Base-by-base conservation (phyloP, 1,139 yeast species). In the Yamadazyma sp. region DNA sequence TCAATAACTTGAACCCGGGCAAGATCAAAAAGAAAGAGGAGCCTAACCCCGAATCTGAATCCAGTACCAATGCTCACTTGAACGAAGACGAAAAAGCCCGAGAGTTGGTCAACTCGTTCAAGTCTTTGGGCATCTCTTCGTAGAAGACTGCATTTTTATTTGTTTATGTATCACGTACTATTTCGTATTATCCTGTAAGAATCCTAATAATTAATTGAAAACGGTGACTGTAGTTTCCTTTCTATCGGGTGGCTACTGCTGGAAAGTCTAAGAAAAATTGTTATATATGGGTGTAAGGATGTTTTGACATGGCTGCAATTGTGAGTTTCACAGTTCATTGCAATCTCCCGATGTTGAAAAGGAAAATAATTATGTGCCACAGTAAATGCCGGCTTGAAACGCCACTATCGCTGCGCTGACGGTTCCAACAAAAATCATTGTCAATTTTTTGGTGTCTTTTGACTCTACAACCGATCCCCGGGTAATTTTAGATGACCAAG, bases 51-150 rank as follows among this genome's bases (percentile, higher is more conserved):
- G 12, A 11, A 26, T 17, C 24, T 3, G 29, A 20, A 14, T 8
- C 31, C 9, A 24, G 12, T 16, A 11, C 17, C 3, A 23, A 24
- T 14, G 43, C 36, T 17, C 29, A 44, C 7, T 23, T 53, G 23
- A 50, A 51, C 37, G 66, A 62, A 28, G 66, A 61, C 28, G 58
- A 59, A 35, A 58, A 53, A 40, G 67, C 67, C 3, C 48, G 66
- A 20, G 64, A 62, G 10, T 51, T 63, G 48, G 64, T 62, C 1
- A 53, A 59, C 30, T 58, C 66, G 4, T 56, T 63, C 37, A 51
- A 50, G 28, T 40, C 47, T 15, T 41, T 49, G 32, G 53, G 50
- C 4, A 48, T 46, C 8, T 43, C 52, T 3, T 47, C 47, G 3
- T 44, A 31, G 35, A 20, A 20, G 22, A 20, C 22, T 6, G 8